Percentiles rank a stretch among this genome's conserved stretches.
Evolutionary conservation across 2,329 filamentous ascomycete genomes (phyloP).

Genomic region (Chrysoporthe puriensis): DNA sequence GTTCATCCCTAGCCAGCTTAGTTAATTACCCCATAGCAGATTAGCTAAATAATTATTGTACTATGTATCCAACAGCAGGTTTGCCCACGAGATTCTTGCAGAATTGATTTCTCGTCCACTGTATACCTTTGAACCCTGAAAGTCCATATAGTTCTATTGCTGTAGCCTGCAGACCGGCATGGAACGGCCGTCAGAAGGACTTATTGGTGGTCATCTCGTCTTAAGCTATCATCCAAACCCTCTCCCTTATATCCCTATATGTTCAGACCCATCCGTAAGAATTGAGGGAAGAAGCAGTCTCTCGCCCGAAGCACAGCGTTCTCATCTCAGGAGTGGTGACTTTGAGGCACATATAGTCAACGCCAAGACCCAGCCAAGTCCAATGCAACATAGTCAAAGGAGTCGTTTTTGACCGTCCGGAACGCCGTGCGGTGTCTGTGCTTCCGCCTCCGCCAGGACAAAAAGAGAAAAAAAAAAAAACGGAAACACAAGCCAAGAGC

Average conservation of each 20-base stretch:
- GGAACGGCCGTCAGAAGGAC: not conserved
- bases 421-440: not conserved
- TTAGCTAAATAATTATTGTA: not conserved
- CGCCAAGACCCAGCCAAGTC: not conserved
- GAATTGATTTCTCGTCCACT: not conserved
- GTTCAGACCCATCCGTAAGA: too few species aligned
- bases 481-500: not conserved
- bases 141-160: too few species aligned
- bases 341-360: not conserved
- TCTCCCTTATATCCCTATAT: too few species aligned
- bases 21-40: not conserved
- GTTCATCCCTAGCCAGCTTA: not conserved
- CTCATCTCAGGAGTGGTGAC: not conserved
- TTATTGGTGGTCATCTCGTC: not conserved
- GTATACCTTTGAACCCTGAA: too few species aligned
- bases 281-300: not conserved
- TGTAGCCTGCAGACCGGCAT: too few species aligned
- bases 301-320: not conserved
- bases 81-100: not conserved
- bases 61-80: not conserved
- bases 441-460: too few species aligned
- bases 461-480: too few species aligned
- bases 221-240: not conserved
- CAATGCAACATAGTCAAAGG: not conserved
- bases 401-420: not conserved